These are phyloP conservation scores for Fusarium austroafricanum DNA, from an alignment of 2,329 filamentous ascomycete genomes.

Conservation along the genomic window DNA sequence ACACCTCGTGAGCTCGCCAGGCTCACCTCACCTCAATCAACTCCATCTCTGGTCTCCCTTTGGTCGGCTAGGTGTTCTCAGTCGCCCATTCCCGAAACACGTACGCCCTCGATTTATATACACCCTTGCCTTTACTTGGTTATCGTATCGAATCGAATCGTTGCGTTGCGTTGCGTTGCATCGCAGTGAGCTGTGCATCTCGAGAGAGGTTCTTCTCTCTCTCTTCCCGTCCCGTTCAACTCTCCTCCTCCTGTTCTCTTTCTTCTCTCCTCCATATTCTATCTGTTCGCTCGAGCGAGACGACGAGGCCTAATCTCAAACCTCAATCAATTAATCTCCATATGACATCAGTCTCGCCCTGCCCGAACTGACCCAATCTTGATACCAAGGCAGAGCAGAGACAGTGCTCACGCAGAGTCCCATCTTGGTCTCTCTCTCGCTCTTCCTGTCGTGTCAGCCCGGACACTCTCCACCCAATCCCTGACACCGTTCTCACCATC, in stretches of 20 bases:
- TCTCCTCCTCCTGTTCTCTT: conserved; percentile 8
- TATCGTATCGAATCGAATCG: conserved; percentile 23
- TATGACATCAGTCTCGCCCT: conserved; percentile 32
- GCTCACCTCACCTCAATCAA: conserved; percentile 2
- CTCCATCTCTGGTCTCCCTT: conserved; percentile 29
- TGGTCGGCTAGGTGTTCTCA: conserved; percentile 26
- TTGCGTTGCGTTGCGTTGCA: background rate
- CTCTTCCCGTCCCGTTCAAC: conserved; percentile 13
- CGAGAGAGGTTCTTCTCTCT: background rate
- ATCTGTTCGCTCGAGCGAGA: background rate
- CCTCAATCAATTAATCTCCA: background rate
- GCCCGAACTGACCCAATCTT: conserved; percentile 25
- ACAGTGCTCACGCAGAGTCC: conserved; percentile 24
- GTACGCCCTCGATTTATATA: conserved; percentile 20
- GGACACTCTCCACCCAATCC: conserved; percentile 49
- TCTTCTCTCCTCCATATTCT: background rate
- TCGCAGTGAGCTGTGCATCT: background rate
- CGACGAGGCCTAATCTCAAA: background rate
- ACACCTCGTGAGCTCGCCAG: conserved; percentile 13
- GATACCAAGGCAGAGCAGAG: conserved; percentile 24
- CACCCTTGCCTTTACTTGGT: conserved; percentile 11
- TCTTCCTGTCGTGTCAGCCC: conserved; percentile 49
- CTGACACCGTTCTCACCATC: conserved; percentile 41
- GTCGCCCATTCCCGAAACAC: conserved; percentile 37
- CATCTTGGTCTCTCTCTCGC: conserved; percentile 15